Conservation (phyloP, 2,329 filamentous ascomycete genomes). For the Claviceps paspali region DNA sequence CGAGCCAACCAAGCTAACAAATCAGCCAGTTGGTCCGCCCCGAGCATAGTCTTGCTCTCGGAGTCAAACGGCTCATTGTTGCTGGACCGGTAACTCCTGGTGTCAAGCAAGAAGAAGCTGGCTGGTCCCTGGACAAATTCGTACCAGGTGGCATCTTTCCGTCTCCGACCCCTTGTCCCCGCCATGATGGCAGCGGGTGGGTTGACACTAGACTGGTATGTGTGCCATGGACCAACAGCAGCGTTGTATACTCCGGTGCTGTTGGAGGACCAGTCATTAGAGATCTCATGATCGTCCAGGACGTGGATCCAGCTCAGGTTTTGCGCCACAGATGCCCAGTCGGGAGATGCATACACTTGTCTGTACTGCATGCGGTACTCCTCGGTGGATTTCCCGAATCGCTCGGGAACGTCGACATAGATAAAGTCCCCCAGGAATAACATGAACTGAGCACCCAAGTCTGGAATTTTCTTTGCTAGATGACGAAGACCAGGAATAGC, state of each 20-base stretch:
- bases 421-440: slow-evolving; percentile 80
- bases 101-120: slow-evolving; percentile 90
- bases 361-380: slow-evolving; percentile 86
- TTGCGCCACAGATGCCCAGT: slow-evolving; percentile 62
- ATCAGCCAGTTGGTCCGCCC: slow-evolving; percentile 60
- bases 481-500: slow-evolving; percentile 67
- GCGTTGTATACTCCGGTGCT: slow-evolving; percentile 30
- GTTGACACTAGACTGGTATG: slow-evolving; percentile 77
- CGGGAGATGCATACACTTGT: slow-evolving; percentile 88
- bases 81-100: slow-evolving; percentile 68
- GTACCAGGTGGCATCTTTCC: slow-evolving; percentile 61
- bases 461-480: slow-evolving; percentile 56
- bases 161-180: slow-evolving; percentile 20
- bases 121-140: slow-evolving; percentile 81
- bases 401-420: slow-evolving; percentile 74
- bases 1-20: slow-evolving; percentile 61
- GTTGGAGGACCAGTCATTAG: slow-evolving; percentile 68
- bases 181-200: slow-evolving; percentile 51
- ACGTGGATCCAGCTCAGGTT: slow-evolving; percentile 96
- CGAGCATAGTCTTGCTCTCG: slow-evolving; percentile 73
- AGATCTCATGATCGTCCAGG: slow-evolving; percentile 91
- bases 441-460: slow-evolving; percentile 62
- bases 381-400: slow-evolving; percentile 55
- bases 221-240: slow-evolving; percentile 69
- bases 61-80: slow-evolving; percentile 44